Conservation (phyloP, 768 basidiomycete genomes). For the Fomitopsis serialis region DNA sequence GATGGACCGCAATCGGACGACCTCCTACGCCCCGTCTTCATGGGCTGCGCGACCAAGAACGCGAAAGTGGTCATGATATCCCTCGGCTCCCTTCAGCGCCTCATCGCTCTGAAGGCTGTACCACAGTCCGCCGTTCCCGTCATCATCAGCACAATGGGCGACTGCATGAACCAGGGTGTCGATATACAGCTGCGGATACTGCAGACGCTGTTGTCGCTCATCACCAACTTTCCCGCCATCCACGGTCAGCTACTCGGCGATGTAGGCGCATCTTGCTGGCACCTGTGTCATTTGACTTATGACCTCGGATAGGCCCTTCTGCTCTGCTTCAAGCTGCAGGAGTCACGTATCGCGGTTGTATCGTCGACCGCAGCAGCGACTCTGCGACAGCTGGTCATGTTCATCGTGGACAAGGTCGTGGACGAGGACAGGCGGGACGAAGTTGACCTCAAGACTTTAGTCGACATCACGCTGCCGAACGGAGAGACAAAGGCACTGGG, state of each 20-base stretch:
- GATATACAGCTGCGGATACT: conserved; percentile 95
- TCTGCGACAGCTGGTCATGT: conserved; percentile 93
- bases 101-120: conserved; percentile 84
- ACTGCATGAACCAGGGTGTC: conserved; percentile 89
- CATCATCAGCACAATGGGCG: conserved; percentile 80
- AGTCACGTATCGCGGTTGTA: conserved; percentile 92
- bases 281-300: not conserved
- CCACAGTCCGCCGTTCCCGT: conserved; percentile 72
- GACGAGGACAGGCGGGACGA: conserved; percentile 57
- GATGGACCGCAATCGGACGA: conserved; percentile 79
- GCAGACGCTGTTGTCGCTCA: conserved; percentile 85
- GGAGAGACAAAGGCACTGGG: conserved; percentile 58
- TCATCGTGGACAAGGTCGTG: conserved; percentile 92
- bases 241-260: conserved; percentile 78
- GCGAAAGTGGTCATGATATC: conserved; percentile 93
- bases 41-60: conserved; percentile 91
- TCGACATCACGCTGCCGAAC: conserved; percentile 59
- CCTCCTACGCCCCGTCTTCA: conserved; percentile 81
- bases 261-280: conserved; percentile 26
- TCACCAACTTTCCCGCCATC: conserved; percentile 81
- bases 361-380: conserved; percentile 97
- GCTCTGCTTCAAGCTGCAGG: conserved; percentile 94
- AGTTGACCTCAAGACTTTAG: conserved; percentile 25
- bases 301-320: conserved; percentile 61
- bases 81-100: conserved; percentile 83